These are phyloP conservation scores for Podospora sp. DNA, from an alignment of 495 filamentous ascomycete genomes.

Conservation along the genomic window DNA sequence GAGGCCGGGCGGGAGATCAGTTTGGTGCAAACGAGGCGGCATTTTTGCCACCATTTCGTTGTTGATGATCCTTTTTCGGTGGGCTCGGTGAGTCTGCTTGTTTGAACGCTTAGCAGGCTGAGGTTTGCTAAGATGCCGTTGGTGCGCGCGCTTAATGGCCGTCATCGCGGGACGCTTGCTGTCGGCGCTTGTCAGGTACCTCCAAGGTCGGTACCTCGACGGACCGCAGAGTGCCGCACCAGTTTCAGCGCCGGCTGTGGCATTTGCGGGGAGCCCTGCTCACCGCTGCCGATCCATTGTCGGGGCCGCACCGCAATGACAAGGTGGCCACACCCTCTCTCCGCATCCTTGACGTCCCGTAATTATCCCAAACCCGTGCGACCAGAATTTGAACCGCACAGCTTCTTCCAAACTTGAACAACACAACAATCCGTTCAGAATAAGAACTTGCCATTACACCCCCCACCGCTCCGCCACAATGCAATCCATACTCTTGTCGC, in stretches of 20 bases:
- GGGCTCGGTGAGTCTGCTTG: background rate
- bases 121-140: background rate
- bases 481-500: slow-evolving; percentile 59
- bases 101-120: background rate
- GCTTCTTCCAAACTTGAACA: background rate
- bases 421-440: background rate
- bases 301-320: background rate
- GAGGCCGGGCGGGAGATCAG: background rate
- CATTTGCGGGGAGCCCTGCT: background rate
- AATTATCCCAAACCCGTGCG: background rate
- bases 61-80: background rate
- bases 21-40: background rate
- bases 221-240: background rate
- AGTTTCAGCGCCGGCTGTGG: background rate
- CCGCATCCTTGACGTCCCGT: background rate
- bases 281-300: background rate
- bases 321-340: background rate
- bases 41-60: background rate
- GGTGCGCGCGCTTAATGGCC: background rate
- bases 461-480: slow-evolving; percentile 39
- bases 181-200: background rate
- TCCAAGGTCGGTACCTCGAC: background rate
- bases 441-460: background rate
- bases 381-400: background rate
- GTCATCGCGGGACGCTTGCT: background rate